These are phyloP conservation scores for Tylopilus vinaceipallidus DNA, from an alignment of 768 basidiomycete genomes.

Conservation along the genomic window DNA sequence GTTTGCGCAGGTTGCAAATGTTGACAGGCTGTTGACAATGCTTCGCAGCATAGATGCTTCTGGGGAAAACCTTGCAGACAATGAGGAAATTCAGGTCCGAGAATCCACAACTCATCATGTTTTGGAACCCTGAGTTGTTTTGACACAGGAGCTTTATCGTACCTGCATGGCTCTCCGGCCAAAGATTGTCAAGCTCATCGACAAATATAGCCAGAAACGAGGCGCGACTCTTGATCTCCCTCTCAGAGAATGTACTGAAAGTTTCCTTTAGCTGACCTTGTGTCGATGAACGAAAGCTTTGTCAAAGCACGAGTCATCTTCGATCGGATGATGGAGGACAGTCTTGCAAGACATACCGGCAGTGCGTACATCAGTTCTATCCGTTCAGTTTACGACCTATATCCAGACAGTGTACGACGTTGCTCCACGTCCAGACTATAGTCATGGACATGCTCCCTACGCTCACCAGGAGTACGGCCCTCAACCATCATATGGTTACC, in stretches of 20 bases:
- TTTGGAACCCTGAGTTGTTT: constrained; percentile 1
- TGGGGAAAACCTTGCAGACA: constrained; percentile 83
- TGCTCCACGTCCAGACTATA: constrained; percentile 30
- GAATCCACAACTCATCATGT: background rate
- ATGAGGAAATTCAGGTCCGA: constrained; percentile 82
- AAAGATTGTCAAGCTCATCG: constrained; percentile 94
- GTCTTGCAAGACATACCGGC: constrained; percentile 69
- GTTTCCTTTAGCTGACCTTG: constrained; percentile 69
- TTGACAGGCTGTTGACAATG: constrained; percentile 77
- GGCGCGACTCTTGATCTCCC: constrained; percentile 32
- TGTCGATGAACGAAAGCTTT: constrained; percentile 94
- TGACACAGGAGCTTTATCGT: constrained; percentile 83
- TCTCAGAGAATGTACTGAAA: background rate
- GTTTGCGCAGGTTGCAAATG: constrained; percentile 81
- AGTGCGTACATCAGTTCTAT: constrained; percentile 36
- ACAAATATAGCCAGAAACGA: constrained; percentile 96
- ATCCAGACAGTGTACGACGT: constrained; percentile 50
- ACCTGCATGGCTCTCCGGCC: constrained; percentile 86
- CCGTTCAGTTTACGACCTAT: constrained; percentile 7
- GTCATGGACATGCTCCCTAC: constrained; percentile 24
- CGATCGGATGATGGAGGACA: constrained; percentile 92
- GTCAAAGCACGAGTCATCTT: constrained; percentile 86
- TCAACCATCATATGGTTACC: constrained; percentile 48
- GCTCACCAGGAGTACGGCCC: constrained; percentile 35
- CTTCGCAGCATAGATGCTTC: constrained; percentile 70